A percentile compares a stretch with the other conserved stretches of the same genome.
Evolutionary conservation across 2,329 filamentous ascomycete genomes (phyloP).

Genomic region (Dothiorella sarmentorum): DNA sequence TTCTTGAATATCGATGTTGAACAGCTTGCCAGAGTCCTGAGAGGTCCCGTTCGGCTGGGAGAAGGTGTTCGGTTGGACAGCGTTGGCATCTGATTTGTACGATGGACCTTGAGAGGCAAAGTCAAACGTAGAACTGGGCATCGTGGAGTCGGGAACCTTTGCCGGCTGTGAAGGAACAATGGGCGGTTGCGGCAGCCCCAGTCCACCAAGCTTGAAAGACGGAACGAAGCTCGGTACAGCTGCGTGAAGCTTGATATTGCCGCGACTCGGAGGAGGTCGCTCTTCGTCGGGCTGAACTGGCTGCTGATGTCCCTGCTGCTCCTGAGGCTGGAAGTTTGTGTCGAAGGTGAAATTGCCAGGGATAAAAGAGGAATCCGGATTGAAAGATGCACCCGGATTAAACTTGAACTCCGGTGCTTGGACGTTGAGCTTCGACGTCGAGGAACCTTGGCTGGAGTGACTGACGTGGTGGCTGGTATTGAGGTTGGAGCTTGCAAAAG

Average conservation of each 20-base stretch:
- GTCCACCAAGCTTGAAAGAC: constrained; percentile 29
- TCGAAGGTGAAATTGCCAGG: constrained; percentile 43
- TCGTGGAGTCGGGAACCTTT: no score
- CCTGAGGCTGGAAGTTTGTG: constrained; percentile 41
- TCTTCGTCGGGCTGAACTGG: not conserved
- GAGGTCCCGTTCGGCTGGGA: not conserved
- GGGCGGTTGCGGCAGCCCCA: not conserved
- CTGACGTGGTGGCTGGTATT: constrained; percentile 33
- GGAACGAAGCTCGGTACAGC: constrained; percentile 70
- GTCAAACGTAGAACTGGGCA: constrained; percentile 19
- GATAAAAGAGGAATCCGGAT: constrained; percentile 42
- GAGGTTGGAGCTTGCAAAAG: constrained; percentile 61
- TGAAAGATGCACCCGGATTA: constrained; percentile 44
- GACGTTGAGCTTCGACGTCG: constrained; percentile 78
- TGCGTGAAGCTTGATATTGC: constrained; percentile 62
- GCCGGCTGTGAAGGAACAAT: constrained; percentile 6
- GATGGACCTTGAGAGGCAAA: constrained; percentile 21
- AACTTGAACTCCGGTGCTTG: constrained; percentile 85
- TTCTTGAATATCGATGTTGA: constrained; percentile 42
- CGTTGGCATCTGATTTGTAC: constrained; percentile 28
- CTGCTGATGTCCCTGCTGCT: constrained; percentile 23
- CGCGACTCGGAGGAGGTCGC: constrained; percentile 48
- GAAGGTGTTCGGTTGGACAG: not conserved
- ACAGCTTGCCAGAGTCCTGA: constrained; percentile 14
- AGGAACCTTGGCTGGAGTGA: constrained; percentile 61